phyloP scores from a whole-genome alignment of 495 filamentous ascomycete species.

The Pseudoneurospora amorphoporcata region DNA sequence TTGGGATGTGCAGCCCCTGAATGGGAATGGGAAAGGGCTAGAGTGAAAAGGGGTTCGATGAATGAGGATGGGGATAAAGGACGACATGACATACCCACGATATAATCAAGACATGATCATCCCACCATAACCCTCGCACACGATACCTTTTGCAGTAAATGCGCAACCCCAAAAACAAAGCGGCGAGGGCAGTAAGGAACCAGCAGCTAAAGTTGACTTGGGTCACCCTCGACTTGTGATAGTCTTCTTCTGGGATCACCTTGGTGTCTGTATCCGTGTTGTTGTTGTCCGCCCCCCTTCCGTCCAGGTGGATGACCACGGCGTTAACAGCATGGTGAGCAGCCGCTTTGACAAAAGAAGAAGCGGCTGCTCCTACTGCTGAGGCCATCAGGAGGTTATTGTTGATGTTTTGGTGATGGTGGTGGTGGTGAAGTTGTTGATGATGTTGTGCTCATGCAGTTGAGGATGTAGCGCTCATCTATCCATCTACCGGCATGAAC shows the following conservation, averaged over 20 bases:
- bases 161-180: slow-evolving; percentile 24
- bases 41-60: neutral
- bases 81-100: slow-evolving; percentile 26
- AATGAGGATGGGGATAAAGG: neutral
- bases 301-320: neutral
- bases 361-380: neutral
- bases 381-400: neutral
- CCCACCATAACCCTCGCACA: slow-evolving; percentile 26
- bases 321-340: neutral
- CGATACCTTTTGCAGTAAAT: slow-evolving; percentile 26
- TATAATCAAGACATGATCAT: slow-evolving; percentile 28
- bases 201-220: slow-evolving; percentile 33
- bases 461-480: neutral
- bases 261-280: neutral
- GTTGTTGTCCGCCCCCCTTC: neutral
- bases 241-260: neutral
- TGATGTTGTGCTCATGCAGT: neutral
- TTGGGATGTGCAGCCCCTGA: neutral
- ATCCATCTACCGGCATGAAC: neutral
- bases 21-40: neutral
- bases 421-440: neutral
- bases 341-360: neutral
- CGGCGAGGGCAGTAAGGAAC: slow-evolving; percentile 24
- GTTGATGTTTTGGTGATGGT: neutral
- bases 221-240: neutral